Conservation (phyloP, 148 eudicot genomes). For the Chenopodium quinoa region DNA sequence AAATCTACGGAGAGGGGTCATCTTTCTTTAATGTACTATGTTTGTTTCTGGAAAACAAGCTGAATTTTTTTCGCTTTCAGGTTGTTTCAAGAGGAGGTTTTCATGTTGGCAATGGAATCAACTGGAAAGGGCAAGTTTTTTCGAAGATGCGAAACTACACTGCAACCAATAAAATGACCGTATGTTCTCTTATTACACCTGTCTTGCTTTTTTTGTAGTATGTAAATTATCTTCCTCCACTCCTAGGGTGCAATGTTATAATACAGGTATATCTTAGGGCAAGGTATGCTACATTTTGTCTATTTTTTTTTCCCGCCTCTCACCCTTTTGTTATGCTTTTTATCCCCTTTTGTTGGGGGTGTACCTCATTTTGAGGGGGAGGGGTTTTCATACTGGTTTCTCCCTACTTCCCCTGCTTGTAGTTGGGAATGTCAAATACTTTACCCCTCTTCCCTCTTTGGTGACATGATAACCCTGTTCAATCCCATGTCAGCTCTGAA, state of each 20-base stretch:
- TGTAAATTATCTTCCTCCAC: background rate
- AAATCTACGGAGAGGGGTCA: background rate
- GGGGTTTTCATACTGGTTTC: too few relatives aligned
- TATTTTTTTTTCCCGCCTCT: background rate
- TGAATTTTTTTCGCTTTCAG: constrained; percentile 34
- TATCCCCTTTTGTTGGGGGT: background rate
- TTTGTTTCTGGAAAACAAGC: background rate
- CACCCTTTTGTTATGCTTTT: background rate
- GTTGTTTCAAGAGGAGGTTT: constrained; percentile 99
- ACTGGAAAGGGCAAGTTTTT: constrained; percentile 99
- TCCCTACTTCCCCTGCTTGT: too few relatives aligned
- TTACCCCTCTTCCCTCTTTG: background rate
- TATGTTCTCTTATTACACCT: constrained; percentile 37
- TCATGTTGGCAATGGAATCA: constrained; percentile 97
- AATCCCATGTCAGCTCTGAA: background rate
- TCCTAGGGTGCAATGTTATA: background rate
- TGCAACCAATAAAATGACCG: constrained; percentile 91
- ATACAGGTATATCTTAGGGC: background rate
- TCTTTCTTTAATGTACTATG: background rate
- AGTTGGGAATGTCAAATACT: background rate
- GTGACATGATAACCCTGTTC: background rate
- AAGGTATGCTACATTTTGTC: background rate
- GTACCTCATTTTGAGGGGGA: too few relatives aligned
- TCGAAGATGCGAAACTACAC: constrained; percentile 98
- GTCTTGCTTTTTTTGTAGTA: background rate